Percentiles rank a stretch among this genome's conserved stretches.
phyloP scores from a whole-genome alignment of 768 basidiomycete genomes.

The Russula griseocarnosa region DNA sequence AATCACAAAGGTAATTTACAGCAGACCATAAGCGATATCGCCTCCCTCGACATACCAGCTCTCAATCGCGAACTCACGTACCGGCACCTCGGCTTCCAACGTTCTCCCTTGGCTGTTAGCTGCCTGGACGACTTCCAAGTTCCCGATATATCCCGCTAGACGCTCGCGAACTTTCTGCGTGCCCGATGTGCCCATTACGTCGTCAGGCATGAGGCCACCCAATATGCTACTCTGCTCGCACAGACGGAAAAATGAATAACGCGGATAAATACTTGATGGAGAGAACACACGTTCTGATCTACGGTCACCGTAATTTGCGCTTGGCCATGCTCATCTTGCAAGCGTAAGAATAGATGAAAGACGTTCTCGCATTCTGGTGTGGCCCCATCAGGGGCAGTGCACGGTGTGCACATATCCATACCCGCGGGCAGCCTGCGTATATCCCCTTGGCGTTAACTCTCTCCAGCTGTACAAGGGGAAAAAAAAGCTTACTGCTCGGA shows the following conservation, averaged over 20 bases:
- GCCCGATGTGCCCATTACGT: background rate
- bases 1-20: background rate
- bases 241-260: background rate
- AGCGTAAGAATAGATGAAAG: slow-evolving; percentile 22
- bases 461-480: background rate
- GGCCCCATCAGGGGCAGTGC: slow-evolving; percentile 3
- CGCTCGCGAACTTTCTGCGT: slow-evolving; percentile 17
- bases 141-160: slow-evolving; percentile 23
- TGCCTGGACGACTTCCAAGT: slow-evolving; percentile 20
- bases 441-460: background rate
- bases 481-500: slow-evolving; percentile 14
- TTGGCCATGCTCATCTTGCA: slow-evolving; percentile 22
- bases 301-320: slow-evolving; percentile 21
- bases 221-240: slow-evolving; percentile 19
- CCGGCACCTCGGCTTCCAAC: background rate
- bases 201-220: slow-evolving; percentile 15
- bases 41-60: slow-evolving; percentile 21
- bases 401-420: slow-evolving; percentile 4
- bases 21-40: slow-evolving; percentile 15
- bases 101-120: slow-evolving; percentile 15
- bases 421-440: slow-evolving; percentile 15
- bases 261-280: background rate
- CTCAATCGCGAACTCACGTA: slow-evolving; percentile 23
- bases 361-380: slow-evolving; percentile 6
- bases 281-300: slow-evolving; percentile 22